Percentiles rank a stretch among this genome's conserved stretches.
These are phyloP conservation scores for Aspergillus fijiensis DNA, from an alignment of 2,329 filamentous ascomycete species.

Conservation along the genomic window DNA sequence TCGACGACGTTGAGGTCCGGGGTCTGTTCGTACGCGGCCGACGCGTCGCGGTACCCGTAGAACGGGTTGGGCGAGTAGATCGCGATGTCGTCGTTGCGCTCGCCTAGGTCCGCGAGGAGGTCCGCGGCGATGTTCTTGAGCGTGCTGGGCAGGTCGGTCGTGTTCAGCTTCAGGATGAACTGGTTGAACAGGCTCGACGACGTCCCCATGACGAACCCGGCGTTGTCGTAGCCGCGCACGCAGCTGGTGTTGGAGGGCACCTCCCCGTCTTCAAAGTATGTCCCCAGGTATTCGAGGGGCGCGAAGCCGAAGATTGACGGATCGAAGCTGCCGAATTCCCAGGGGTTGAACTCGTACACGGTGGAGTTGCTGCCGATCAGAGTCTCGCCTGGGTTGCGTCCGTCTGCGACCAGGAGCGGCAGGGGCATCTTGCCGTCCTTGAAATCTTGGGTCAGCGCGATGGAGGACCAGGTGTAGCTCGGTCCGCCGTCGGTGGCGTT, in stretches of 20 bases:
- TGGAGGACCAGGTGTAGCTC: constrained; percentile 78
- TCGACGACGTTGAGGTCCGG: constrained; percentile 71
- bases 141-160: constrained; percentile 49
- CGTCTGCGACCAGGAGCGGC: constrained; percentile 71
- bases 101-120: constrained; percentile 57
- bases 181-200: constrained; percentile 83
- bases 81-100: constrained; percentile 69
- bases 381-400: constrained; percentile 60
- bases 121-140: constrained; percentile 53
- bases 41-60: constrained; percentile 60
- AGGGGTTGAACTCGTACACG: constrained; percentile 75
- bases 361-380: constrained; percentile 69
- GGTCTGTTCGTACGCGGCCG: constrained; percentile 57
- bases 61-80: constrained; percentile 76
- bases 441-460: constrained; percentile 63
- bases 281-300: constrained; percentile 69
- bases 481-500: constrained; percentile 73
- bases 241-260: constrained; percentile 62
- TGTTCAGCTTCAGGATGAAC: constrained; percentile 65
- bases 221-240: constrained; percentile 77
- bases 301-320: constrained; percentile 70
- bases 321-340: constrained; percentile 75
- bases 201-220: constrained; percentile 81
- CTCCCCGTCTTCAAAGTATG: constrained; percentile 65
- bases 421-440: constrained; percentile 63